These are phyloP conservation scores for Aaosphaeria arxii DNA, from an alignment of 2,329 filamentous ascomycete species.

Conservation along the genomic window DNA sequence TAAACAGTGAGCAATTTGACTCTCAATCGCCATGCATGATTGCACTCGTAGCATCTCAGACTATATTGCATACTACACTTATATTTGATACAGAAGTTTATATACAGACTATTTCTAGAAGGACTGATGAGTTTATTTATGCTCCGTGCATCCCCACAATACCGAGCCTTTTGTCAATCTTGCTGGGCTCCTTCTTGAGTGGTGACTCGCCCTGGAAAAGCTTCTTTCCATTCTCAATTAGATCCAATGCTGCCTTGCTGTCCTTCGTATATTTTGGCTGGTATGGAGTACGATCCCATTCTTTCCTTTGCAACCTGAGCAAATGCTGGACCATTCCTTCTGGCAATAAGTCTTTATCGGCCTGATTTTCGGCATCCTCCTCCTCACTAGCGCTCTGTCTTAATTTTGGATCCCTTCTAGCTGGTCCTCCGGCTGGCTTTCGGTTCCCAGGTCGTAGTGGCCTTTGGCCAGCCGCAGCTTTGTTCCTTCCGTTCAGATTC, in stretches of 20 bases:
- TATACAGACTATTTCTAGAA: too few relatives aligned
- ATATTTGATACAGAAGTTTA: too few relatives aligned
- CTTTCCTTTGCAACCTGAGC: conserved; percentile 29
- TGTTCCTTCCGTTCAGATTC: conserved; percentile 16
- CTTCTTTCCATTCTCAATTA: conserved; percentile 29
- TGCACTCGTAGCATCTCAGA: too few relatives aligned
- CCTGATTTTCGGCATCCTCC: conserved; percentile 4
- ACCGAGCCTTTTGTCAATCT: conserved; percentile 26
- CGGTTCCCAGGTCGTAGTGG: not conserved
- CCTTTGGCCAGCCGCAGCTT: too few relatives aligned
- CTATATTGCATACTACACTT: too few relatives aligned
- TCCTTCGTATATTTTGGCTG: conserved; percentile 33
- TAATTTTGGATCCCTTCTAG: not conserved
- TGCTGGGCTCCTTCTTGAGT: conserved; percentile 23
- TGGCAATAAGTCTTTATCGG: conserved; percentile 9
- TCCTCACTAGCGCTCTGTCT: not conserved
- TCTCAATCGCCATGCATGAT: too few relatives aligned
- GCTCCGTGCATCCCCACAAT: conserved; percentile 34
- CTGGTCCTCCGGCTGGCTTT: not conserved
- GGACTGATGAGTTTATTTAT: conserved; percentile 4
- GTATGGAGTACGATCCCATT: conserved; percentile 34
- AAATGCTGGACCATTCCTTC: conserved; percentile 32
- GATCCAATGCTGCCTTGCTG: conserved; percentile 27
- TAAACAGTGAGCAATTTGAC: too few relatives aligned
- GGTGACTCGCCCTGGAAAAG: conserved; percentile 31